These are phyloP conservation scores for Citrus unshiu DNA, from an alignment of 345 rosid species.

Conservation along the genomic window DNA sequence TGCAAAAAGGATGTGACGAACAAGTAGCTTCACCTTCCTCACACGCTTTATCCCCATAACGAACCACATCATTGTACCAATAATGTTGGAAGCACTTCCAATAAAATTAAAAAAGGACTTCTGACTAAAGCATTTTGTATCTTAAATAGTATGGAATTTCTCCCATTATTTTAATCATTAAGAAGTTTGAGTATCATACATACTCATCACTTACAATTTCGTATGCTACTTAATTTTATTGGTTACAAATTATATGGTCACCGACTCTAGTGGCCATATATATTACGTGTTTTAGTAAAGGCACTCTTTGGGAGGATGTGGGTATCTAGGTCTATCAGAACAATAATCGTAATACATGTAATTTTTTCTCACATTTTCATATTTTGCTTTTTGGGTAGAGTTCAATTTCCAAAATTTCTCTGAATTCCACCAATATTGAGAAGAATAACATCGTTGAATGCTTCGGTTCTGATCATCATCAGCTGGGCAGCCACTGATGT, in stretches of 20 bases:
- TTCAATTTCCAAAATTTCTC: slow-evolving; percentile 27
- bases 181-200: neutral
- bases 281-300: neutral
- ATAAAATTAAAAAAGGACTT: neutral
- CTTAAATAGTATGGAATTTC: neutral
- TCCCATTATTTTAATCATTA: neutral
- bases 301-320: slow-evolving; percentile 32
- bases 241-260: neutral
- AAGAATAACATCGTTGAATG: slow-evolving; percentile 21
- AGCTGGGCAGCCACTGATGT: slow-evolving; percentile 36
- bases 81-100: neutral
- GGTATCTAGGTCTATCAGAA: slow-evolving; percentile 26
- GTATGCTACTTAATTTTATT: neutral
- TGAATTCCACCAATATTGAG: slow-evolving; percentile 59
- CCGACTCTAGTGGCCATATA: neutral
- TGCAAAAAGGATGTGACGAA: neutral
- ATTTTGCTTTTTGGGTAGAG: slow-evolving; percentile 10
- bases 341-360: slow-evolving; percentile 47
- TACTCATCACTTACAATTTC: neutral
- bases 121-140: neutral
- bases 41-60: neutral
- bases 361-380: slow-evolving; percentile 20
- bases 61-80: neutral
- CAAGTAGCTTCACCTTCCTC: neutral
- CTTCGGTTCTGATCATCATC: neutral